Percentiles rank a stretch among this genome's conserved stretches.
These are phyloP conservation scores for Saccharomycopsis sp. DNA, from an alignment of 805 yeast genomes.

Conservation along the genomic window DNA sequence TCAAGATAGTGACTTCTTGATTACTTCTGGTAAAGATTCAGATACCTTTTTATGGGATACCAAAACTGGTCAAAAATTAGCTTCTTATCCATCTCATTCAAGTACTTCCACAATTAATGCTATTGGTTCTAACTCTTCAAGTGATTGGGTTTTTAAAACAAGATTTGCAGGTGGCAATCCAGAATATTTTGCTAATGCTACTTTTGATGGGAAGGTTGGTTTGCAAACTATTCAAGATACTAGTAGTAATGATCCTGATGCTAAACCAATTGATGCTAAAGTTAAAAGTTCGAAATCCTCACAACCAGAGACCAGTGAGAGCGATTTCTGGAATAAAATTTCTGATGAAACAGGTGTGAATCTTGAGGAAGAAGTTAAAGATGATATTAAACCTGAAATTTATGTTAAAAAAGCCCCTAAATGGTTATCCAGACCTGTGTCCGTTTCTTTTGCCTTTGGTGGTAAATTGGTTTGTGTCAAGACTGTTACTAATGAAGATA, in stretches of 20 bases:
- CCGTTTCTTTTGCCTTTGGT: conserved; percentile 83
- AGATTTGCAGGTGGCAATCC: conserved; percentile 84
- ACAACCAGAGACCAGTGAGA: conserved; percentile 31
- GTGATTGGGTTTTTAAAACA: conserved; percentile 90
- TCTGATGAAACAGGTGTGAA: conserved; percentile 25
- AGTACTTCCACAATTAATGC: conserved; percentile 16
- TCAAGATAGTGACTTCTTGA: conserved; percentile 64
- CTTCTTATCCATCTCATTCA: conserved; percentile 56
- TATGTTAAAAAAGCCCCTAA: conserved; percentile 72
- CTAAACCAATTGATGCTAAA: conserved; percentile 19
- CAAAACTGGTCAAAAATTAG: conserved; percentile 54
- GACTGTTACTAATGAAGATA: conserved; percentile 25
- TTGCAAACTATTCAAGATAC: conserved; percentile 88
- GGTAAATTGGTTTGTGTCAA: conserved; percentile 64
- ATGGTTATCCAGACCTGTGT: conserved; percentile 71
- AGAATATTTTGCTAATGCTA: conserved; percentile 79
- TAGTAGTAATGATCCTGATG: conserved; percentile 28
- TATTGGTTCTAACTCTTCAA: conserved; percentile 37
- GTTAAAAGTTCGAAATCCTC: conserved; percentile 2
- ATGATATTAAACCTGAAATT: conserved; percentile 50
- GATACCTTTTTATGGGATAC: conserved; percentile 89
- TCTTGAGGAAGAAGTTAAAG: conserved; percentile 24
- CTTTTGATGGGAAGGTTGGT: conserved; percentile 73
- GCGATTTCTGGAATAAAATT: conserved; percentile 79
- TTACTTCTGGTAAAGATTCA: conserved; percentile 92